Evolutionary conservation across 169 alveolate genomes (phyloP).

Genomic region (Babesia caballi): DNA sequence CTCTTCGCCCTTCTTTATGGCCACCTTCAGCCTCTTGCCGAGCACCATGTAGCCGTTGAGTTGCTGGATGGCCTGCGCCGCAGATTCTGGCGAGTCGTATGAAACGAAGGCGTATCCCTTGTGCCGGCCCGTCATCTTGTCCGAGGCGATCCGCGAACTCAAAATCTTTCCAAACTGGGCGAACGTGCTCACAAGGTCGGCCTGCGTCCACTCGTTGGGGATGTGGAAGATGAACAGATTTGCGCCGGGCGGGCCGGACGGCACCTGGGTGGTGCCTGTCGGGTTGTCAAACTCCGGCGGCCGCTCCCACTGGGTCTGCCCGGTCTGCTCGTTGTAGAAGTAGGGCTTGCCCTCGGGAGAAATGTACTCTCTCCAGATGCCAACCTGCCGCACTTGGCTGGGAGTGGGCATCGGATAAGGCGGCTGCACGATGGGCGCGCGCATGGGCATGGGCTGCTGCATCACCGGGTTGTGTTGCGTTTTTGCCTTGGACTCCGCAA

Average conservation of each 20-base stretch:
- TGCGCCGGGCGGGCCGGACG: slow-evolving; percentile 90
- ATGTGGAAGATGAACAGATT: slow-evolving; percentile 90
- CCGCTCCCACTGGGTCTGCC: slow-evolving; percentile 87
- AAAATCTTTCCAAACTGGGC: slow-evolving; percentile 84
- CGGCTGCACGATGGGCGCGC: slow-evolving; percentile 17
- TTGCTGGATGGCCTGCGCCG: slow-evolving; percentile 85
- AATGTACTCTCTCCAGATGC: slow-evolving; percentile 83
- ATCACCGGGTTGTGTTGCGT: slow-evolving; percentile 38
- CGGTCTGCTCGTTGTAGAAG: slow-evolving; percentile 81
- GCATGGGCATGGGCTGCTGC: slow-evolving; percentile 6
- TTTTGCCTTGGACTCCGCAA: slow-evolving; percentile 80
- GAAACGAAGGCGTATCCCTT: slow-evolving; percentile 90
- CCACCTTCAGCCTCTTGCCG: slow-evolving; percentile 83
- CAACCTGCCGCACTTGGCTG: slow-evolving; percentile 79
- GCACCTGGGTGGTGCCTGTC: slow-evolving; percentile 20
- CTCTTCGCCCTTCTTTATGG: slow-evolving; percentile 87
- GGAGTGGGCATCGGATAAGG: slow-evolving; percentile 54
- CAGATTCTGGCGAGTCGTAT: slow-evolving; percentile 81
- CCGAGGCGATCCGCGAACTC: slow-evolving; percentile 88
- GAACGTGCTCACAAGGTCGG: slow-evolving; percentile 80
- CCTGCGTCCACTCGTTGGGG: slow-evolving; percentile 90
- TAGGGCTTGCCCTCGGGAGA: slow-evolving; percentile 85
- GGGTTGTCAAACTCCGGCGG: slow-evolving; percentile 82
- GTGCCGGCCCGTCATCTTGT: slow-evolving; percentile 84
- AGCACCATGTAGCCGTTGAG: slow-evolving; percentile 86